A percentile compares a stretch with the other conserved stretches of the same genome.
phyloP scores from a whole-genome alignment of 495 filamentous ascomycete genomes.

The Cercophora sp. region DNA sequence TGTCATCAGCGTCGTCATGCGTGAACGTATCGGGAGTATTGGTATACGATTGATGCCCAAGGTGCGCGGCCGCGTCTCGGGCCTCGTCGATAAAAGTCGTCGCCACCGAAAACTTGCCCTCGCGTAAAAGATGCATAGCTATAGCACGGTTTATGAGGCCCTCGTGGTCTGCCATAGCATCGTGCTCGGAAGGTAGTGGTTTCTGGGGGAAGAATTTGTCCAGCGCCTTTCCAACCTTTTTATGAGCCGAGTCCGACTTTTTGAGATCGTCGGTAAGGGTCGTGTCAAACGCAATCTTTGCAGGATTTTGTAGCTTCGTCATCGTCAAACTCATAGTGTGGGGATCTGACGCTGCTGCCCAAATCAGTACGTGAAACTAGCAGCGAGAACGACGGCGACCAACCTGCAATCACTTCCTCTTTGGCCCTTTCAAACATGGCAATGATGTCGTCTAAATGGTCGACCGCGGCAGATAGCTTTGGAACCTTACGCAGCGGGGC shows the following conservation, averaged over 20 bases:
- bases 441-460: constrained; percentile 77
- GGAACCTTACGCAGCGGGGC: constrained; percentile 62
- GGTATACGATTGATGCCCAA: constrained; percentile 2
- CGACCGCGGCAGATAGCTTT: constrained; percentile 67
- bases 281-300: constrained; percentile 71
- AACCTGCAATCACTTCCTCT: constrained; percentile 64
- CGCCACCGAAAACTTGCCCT: constrained; percentile 88
- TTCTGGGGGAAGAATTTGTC: constrained; percentile 83
- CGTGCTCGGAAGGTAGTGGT: constrained; percentile 73
- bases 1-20: constrained; percentile 15
- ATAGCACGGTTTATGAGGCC: constrained; percentile 85
- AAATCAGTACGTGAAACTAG: not conserved
- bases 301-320: constrained; percentile 76
- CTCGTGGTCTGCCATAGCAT: constrained; percentile 72
- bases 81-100: constrained; percentile 72
- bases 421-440: constrained; percentile 68
- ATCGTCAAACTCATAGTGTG: constrained; percentile 64
- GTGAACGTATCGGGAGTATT: constrained; percentile 12
- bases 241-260: constrained; percentile 70
- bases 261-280: constrained; percentile 71
- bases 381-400: not conserved
- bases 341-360: constrained; percentile 52
- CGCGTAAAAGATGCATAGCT: constrained; percentile 91
- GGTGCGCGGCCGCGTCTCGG: constrained; percentile 22
- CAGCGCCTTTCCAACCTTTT: constrained; percentile 75